Evolutionary conservation across 139 green algal species (phyloP).

Genomic region (Helicosporidium sp.): DNA sequence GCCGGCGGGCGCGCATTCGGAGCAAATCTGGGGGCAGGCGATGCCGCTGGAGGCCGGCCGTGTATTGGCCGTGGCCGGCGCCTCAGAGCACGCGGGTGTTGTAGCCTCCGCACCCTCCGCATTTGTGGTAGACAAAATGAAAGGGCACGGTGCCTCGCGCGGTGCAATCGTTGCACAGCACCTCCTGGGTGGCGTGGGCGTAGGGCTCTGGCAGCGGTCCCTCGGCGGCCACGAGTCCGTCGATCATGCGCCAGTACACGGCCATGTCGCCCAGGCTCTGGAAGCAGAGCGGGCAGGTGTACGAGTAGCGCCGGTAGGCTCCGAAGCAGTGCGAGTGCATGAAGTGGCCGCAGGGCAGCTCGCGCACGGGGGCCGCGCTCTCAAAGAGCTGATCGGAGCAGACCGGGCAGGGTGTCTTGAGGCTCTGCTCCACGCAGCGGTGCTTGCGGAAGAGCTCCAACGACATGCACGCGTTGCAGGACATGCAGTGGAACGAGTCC

Average conservation of each 20-base stretch:
- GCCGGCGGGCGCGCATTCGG: slow-evolving; percentile 4
- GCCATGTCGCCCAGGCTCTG: slow-evolving; percentile 87
- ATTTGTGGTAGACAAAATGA: slow-evolving; percentile 94
- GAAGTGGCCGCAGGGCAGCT: slow-evolving; percentile 88
- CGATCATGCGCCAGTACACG: slow-evolving; percentile 89
- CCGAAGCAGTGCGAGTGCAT: slow-evolving; percentile 88
- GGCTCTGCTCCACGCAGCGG: slow-evolving; percentile 64
- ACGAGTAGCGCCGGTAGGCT: slow-evolving; percentile 68
- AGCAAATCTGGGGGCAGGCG: too few relatives aligned
- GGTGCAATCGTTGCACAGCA: slow-evolving; percentile 89
- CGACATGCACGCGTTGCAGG: slow-evolving; percentile 92
- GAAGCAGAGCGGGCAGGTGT: slow-evolving; percentile 86
- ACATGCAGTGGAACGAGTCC: slow-evolving; percentile 96
- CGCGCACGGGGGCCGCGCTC: slow-evolving; percentile 45
- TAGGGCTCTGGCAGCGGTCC: slow-evolving; percentile 54
- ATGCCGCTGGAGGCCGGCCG: too few relatives aligned
- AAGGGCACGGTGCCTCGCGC: slow-evolving; percentile 40
- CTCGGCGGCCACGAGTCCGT: slow-evolving; percentile 54
- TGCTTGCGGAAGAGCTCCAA: slow-evolving; percentile 66
- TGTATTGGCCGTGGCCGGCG: not conserved
- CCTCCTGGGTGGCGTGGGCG: slow-evolving; percentile 35
- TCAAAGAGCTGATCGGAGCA: slow-evolving; percentile 91
- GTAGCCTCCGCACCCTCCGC: slow-evolving; percentile 65
- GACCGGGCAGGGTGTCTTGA: slow-evolving; percentile 78
- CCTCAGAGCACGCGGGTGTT: slow-evolving; percentile 65